Base-by-base conservation (phyloP, 148 eudicot genomes). In the Pouteria glomerata region DNA sequence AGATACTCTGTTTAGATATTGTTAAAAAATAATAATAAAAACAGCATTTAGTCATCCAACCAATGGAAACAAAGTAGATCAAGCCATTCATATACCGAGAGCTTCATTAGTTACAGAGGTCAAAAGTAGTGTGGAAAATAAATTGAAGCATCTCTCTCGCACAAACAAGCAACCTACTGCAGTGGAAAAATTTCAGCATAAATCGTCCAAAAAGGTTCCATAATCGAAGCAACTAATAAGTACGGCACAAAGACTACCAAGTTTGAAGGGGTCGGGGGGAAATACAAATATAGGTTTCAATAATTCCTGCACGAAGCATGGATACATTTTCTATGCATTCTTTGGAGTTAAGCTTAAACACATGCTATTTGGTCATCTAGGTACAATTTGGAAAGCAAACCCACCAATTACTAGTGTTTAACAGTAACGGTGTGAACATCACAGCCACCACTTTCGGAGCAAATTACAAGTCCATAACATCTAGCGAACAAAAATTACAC, bases 1-100 rank as follows among this genome's bases (percentile, higher is more conserved):
- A 95, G 84, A 78, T 95, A 95, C 71, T 95, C 99, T 95, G 83
- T 67, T 47, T 26, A 26, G 72, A 76, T 30, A 26, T 47, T 2
- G 33, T 34, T n/a, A n/a, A n/a, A n/a, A n/a, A n/a, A n/a, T n/a
- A n/a, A n/a, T 19, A 16, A 69, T 34, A 27, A 18, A 21, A 35
- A 53, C 8, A 1, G 12, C 27, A 63, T 41, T 41, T 42, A 23
- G 47, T 39, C 31, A 41, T 48, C 11, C 14, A 1, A 31, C 39
- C 13, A 6, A 39, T n/a, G 27, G 1, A 33, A 26, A 26, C 39
- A 48, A 41, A 13, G 27, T 14, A 8, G 24, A 61, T 26, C 65
- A 61, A 34, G 19, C 35, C 19, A 41, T 61, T 44, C 14, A 35
- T 15, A n/a, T 18, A 3, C 7, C 23, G 8, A 10, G 4, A 16